Percentiles rank a stretch among this genome's conserved stretches.
Evolutionary conservation across 495 filamentous ascomycete species (phyloP).

Genomic region (Arthonia radiata): DNA sequence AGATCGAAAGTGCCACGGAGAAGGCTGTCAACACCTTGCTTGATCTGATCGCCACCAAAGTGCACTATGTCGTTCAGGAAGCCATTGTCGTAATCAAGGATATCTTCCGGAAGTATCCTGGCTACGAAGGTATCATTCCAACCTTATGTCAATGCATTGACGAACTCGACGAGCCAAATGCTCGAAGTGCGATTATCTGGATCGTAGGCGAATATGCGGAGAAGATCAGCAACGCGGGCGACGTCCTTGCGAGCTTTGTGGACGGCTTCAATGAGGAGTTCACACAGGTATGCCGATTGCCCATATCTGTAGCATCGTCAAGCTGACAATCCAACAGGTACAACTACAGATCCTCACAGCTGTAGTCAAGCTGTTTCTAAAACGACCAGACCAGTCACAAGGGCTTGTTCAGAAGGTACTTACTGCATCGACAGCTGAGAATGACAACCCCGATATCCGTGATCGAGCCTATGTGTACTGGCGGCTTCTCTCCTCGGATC

Average conservation of each 20-base stretch:
- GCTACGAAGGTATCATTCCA: slow-evolving; percentile 93
- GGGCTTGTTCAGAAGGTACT: slow-evolving; percentile 80
- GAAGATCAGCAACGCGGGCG: slow-evolving; percentile 92
- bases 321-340: slow-evolving; percentile 23
- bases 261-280: slow-evolving; percentile 86
- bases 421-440: slow-evolving; percentile 75
- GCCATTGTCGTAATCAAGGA: slow-evolving; percentile 96
- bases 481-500: slow-evolving; percentile 84
- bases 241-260: slow-evolving; percentile 66
- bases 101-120: slow-evolving; percentile 91
- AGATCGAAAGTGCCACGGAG: slow-evolving; percentile 82
- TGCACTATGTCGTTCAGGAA: slow-evolving; percentile 97
- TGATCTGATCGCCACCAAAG: slow-evolving; percentile 86
- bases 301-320: neutral
- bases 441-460: slow-evolving; percentile 89
- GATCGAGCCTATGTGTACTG: slow-evolving; percentile 97
- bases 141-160: slow-evolving; percentile 93
- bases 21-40: slow-evolving; percentile 85
- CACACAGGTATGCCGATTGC: slow-evolving; percentile 39
- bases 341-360: slow-evolving; percentile 91
- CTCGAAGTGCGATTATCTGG: slow-evolving; percentile 82
- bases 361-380: slow-evolving; percentile 90
- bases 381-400: slow-evolving; percentile 73
- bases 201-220: slow-evolving; percentile 97
- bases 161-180: slow-evolving; percentile 85